phyloP scores from a whole-genome alignment of 1,139 yeast species.

The Debaryomycetaceae sp. region DNA sequence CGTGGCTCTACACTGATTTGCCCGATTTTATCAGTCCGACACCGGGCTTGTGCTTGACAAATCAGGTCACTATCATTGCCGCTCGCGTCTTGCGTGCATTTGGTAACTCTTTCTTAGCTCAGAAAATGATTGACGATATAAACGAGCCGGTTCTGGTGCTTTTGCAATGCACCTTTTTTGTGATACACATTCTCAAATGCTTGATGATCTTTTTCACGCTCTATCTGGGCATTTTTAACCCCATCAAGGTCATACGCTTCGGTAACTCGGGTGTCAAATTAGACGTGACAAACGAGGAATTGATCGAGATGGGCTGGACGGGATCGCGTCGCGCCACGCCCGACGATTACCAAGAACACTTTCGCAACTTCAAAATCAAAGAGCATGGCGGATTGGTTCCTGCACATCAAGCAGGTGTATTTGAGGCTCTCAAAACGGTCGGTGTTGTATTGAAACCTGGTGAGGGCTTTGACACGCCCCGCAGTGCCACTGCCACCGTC shows the following conservation, averaged over 20 bases:
- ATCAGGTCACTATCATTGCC: conserved; percentile 36
- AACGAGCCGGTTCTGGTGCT: conserved; percentile 23
- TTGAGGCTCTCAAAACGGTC: conserved; percentile 46
- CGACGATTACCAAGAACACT: conserved; percentile 62
- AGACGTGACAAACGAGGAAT: conserved; percentile 41
- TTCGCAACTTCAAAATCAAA: conserved; percentile 54
- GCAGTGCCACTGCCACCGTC: conserved; percentile 18
- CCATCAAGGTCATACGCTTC: conserved; percentile 29
- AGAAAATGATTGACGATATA: conserved; percentile 38
- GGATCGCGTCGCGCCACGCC: conserved; percentile 68
- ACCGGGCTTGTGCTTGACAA: conserved; percentile 81
- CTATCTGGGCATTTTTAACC: conserved; percentile 69
- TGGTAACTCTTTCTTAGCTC: conserved; percentile 29
- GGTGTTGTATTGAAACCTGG: conserved; percentile 59
- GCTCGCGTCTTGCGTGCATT: conserved; percentile 22
- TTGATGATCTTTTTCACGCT: conserved; percentile 45
- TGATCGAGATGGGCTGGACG: conserved; percentile 80
- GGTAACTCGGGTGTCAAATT: conserved; percentile 16
- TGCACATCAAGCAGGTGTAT: conserved; percentile 67
- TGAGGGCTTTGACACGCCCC: conserved; percentile 73
- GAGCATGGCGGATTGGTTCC: conserved; percentile 68
- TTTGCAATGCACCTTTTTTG: conserved; percentile 62
- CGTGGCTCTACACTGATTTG: conserved; percentile 86
- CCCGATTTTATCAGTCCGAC: conserved; percentile 87
- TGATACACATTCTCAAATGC: conserved; percentile 57